phyloP scores from a whole-genome alignment of 768 basidiomycete species.

The Termitomyces sp. region DNA sequence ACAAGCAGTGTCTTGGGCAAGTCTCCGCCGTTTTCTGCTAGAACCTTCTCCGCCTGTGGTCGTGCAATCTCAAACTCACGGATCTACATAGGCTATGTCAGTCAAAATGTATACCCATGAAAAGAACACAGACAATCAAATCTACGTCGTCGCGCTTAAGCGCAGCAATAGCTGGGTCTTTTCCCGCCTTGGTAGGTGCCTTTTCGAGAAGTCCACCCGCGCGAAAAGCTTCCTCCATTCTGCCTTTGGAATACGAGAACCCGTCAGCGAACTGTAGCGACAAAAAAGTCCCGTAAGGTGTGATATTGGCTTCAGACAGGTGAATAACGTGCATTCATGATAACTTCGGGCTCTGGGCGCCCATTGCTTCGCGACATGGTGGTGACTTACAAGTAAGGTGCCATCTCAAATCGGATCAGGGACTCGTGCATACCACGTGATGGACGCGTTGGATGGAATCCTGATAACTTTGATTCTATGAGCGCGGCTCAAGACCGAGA shows the following conservation, averaged over 20 bases:
- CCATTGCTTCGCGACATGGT: conserved; percentile 19
- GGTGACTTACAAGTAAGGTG: not conserved
- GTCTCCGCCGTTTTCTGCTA: conserved; percentile 49
- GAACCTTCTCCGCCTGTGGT: conserved; percentile 51
- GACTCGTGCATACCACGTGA: conserved; percentile 3
- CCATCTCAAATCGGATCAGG: conserved; percentile 2
- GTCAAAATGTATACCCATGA: not conserved
- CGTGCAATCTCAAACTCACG: conserved; percentile 61
- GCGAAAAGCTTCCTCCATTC: conserved; percentile 60
- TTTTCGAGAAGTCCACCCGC: conserved; percentile 54
- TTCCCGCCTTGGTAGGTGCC: conserved; percentile 40
- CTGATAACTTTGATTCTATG: too few relatives aligned
- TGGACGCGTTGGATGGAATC: too few relatives aligned
- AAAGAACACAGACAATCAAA: conserved; percentile 42
- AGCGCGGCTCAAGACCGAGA: too few relatives aligned
- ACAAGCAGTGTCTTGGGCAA: conserved; percentile 43
- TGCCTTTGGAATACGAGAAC: conserved; percentile 59
- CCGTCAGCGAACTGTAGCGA: conserved; percentile 54
- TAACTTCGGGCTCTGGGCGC: conserved; percentile 32
- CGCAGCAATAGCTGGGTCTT: conserved; percentile 30
- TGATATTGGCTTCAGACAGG: not conserved
- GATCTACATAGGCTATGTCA: conserved; percentile 30
- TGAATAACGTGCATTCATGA: conserved; percentile 48
- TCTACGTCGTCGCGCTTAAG: conserved; percentile 62
- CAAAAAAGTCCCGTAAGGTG: not conserved